These are phyloP conservation scores for Microthlaspi erraticum DNA, from an alignment of 345 rosid genomes.

Conservation along the genomic window DNA sequence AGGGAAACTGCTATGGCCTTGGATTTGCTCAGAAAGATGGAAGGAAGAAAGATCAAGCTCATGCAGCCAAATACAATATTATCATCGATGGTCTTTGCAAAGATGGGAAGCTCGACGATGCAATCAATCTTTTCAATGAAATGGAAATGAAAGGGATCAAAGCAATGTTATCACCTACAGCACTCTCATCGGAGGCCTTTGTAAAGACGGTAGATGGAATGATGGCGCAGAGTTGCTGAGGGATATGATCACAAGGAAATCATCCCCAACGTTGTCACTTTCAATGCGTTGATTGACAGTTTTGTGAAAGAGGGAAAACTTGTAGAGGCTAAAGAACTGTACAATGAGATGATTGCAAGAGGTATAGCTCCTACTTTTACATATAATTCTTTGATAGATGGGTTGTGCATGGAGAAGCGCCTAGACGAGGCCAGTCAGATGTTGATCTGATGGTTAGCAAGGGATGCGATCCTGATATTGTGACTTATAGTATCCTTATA, in stretches of 20 bases:
- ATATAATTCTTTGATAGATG: constrained; percentile 47
- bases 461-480: constrained; percentile 13
- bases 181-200: neutral
- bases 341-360: constrained; percentile 32
- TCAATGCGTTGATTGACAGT: constrained; percentile 21
- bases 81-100: constrained; percentile 27
- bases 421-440: constrained; percentile 39
- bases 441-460: constrained; percentile 29
- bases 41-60: constrained; percentile 3
- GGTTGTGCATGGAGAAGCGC: constrained; percentile 36
- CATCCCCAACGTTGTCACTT: constrained; percentile 7
- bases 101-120: neutral
- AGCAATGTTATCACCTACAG: neutral
- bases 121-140: neutral
- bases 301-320: constrained; percentile 33
- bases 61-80: constrained; percentile 20
- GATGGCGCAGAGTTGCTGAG: constrained; percentile 12
- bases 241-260: constrained; percentile 24
- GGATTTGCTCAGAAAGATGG: constrained; percentile 20
- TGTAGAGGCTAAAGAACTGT: constrained; percentile 32
- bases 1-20: neutral
- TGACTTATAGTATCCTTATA: constrained; percentile 24
- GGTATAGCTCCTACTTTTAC: constrained; percentile 32
- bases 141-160: constrained; percentile 8
- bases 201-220: constrained; percentile 19